Evolutionary conservation across 1,139 yeast genomes (phyloP), one percentile per base, ranked within the genome.

Genomic region (Suhomyces maxii): DNA sequence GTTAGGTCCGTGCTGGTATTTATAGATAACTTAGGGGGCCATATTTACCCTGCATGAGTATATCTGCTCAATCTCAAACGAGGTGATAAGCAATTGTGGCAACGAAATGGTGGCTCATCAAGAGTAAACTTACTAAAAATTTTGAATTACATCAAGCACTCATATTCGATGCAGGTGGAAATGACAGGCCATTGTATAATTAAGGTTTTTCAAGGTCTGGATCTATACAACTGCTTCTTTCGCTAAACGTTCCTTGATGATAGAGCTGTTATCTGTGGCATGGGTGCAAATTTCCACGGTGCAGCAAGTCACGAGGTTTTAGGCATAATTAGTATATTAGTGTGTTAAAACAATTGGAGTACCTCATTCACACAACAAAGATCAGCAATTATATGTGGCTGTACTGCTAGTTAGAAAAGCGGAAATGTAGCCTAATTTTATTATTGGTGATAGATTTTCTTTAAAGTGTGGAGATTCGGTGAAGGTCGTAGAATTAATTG

Each of bases 81-180:
- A 9, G n/a, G 4, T 28, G 34, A 37, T 34, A 12, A 36, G 30
- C 18, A 44, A 40, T 38, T 44, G 47, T 44, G 47, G 47, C 47
- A 40, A 41, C 39, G n/a, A 28, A 28, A 28, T 9, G 31, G 31
- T 28, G 31, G 31, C 31, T 28, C 31, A 28, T 1, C n/a, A 11
- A 9, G 7, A 9, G 3, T 11, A 28, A 28, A 9, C 6, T 28
- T 9, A 9, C n/a, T 28, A 9, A 9, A 9, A 5, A 3, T 28
- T 28, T 9, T 28, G 31, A 18, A 18, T 18, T 6, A 18, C 1
- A 18, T 18, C 23, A 18, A 6, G 23, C 23, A 18, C 23, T 18
- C 23, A 2, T 18, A 18, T 18, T 4, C 3, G 3, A 18, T 18
- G 23, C 23, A 18, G 23, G 6, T 18, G 23, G 6, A 18, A 18